Percentiles rank a stretch among this genome's conserved stretches.
Conservation (phyloP, 345 rosid species). For the Gossypium mustelinum region DNA sequence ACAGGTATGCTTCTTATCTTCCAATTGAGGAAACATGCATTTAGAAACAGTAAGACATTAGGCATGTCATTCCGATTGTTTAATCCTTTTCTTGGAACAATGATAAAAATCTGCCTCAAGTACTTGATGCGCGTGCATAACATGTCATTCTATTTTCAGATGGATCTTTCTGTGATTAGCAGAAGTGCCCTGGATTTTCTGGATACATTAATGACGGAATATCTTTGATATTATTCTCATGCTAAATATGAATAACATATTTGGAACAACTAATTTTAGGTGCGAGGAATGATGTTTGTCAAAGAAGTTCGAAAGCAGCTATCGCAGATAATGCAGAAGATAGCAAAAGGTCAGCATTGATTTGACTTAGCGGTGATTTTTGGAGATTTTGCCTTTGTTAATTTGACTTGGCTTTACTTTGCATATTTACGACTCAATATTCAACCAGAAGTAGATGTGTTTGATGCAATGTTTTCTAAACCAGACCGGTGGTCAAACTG, state of each 20-base stretch:
- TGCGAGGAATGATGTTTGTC: slow-evolving; percentile 88
- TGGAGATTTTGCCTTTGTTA: neutral
- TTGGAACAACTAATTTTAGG: slow-evolving; percentile 35
- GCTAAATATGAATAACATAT: slow-evolving; percentile 7
- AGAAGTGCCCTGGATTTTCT: neutral
- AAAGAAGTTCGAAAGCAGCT: slow-evolving; percentile 86
- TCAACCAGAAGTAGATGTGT: neutral
- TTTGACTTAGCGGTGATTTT: neutral
- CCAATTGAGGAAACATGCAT: slow-evolving; percentile 10
- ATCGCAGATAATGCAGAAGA: slow-evolving; percentile 85
- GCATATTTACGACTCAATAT: neutral
- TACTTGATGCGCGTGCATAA: neutral
- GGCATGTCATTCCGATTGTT: neutral
- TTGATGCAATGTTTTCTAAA: neutral
- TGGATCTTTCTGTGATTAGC: slow-evolving; percentile 5
- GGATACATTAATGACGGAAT: neutral
- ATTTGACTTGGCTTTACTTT: slow-evolving; percentile 9
- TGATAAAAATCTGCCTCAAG: neutral
- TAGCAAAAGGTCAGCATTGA: slow-evolving; percentile 60
- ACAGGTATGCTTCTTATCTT: slow-evolving; percentile 50
- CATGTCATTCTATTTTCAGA: neutral
- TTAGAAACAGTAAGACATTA: neutral
- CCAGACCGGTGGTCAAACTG: too few relatives aligned
- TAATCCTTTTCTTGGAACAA: neutral
- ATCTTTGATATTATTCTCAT: slow-evolving; percentile 9